Evolutionary conservation across 345 rosid genomes (phyloP).

Genomic region (Laguncularia racemosa): DNA sequence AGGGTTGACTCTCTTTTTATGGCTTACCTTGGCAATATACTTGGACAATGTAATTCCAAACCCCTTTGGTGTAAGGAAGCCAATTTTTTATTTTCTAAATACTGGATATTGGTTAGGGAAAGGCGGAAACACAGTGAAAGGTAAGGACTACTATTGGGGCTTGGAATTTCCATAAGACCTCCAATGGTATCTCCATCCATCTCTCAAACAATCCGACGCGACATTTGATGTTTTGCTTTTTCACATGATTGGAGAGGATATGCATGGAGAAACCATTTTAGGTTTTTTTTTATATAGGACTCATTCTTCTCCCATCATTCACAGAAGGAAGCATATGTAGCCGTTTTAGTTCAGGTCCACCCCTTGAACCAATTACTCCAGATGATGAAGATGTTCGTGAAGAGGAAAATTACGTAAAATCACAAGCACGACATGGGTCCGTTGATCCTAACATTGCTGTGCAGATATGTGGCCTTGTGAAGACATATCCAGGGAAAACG

Average conservation of each 20-base stretch:
- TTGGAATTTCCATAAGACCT: too few relatives aligned
- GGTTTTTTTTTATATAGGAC: slow-evolving; percentile 7
- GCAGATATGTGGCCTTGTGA: slow-evolving; percentile 70
- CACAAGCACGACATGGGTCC: slow-evolving; percentile 35
- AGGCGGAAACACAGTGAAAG: slow-evolving; percentile 70
- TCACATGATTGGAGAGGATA: too few relatives aligned
- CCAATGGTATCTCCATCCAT: too few relatives aligned
- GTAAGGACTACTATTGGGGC: slow-evolving; percentile 18
- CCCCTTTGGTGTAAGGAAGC: slow-evolving; percentile 71
- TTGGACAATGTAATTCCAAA: slow-evolving; percentile 79
- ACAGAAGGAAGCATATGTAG: slow-evolving; percentile 86
- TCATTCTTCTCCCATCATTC: slow-evolving; percentile 1
- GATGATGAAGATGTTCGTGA: slow-evolving; percentile 86
- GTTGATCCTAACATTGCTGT: slow-evolving; percentile 64
- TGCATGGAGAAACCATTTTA: too few relatives aligned
- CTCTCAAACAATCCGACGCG: too few relatives aligned
- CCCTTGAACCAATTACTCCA: slow-evolving; percentile 38
- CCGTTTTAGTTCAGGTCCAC: slow-evolving; percentile 55
- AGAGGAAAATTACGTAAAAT: slow-evolving; percentile 65
- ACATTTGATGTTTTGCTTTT: too few relatives aligned
- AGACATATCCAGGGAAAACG: slow-evolving; percentile 62
- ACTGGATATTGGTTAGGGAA: slow-evolving; percentile 84
- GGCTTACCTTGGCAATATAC: slow-evolving; percentile 79
- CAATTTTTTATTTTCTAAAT: slow-evolving; percentile 60
- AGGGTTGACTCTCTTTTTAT: slow-evolving; percentile 40